Evolutionary conservation across 805 yeast genomes (phyloP).

Genomic region (Zygoascus ofunaensis): DNA sequence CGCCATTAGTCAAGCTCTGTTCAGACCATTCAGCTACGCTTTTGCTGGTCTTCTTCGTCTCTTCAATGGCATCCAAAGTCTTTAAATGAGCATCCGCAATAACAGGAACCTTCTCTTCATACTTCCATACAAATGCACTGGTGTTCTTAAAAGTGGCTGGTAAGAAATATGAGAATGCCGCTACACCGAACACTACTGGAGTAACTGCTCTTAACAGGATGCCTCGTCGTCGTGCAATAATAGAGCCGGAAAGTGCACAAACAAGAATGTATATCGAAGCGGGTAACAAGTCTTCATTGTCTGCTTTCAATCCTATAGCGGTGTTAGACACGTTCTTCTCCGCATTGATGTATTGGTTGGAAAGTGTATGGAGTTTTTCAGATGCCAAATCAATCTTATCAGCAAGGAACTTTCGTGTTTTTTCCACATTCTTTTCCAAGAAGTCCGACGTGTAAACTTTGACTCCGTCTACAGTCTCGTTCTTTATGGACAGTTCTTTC

Average conservation of each 20-base stretch:
- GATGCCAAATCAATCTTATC: slow-evolving; percentile 31
- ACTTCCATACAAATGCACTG: slow-evolving; percentile 44
- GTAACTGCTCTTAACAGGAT: slow-evolving; percentile 42
- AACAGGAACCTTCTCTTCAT: slow-evolving; percentile 55
- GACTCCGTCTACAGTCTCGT: slow-evolving; percentile 43
- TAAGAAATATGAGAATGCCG: slow-evolving; percentile 58
- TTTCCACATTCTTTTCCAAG: slow-evolving; percentile 41
- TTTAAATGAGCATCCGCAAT: slow-evolving; percentile 54
- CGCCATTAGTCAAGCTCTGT: slow-evolving; percentile 31
- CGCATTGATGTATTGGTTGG: slow-evolving; percentile 42
- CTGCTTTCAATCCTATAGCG: slow-evolving; percentile 52
- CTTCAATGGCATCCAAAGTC: slow-evolving; percentile 39
- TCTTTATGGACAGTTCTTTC: slow-evolving; percentile 12
- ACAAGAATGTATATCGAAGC: slow-evolving; percentile 58
- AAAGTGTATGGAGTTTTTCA: slow-evolving; percentile 37
- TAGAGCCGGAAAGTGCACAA: slow-evolving; percentile 64
- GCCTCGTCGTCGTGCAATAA: slow-evolving; percentile 60
- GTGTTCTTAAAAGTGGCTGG: slow-evolving; percentile 67
- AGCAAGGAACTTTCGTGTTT: slow-evolving; percentile 38
- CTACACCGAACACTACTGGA: slow-evolving; percentile 54
- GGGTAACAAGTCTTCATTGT: slow-evolving; percentile 62
- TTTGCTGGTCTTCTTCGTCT: slow-evolving; percentile 38
- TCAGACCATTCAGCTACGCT: slow-evolving; percentile 34
- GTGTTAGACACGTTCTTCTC: slow-evolving; percentile 61
- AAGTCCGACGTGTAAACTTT: slow-evolving; percentile 44